Conservation (phyloP, 1,284 basidiomycete genomes). For the Athelia psychrophila region DNA sequence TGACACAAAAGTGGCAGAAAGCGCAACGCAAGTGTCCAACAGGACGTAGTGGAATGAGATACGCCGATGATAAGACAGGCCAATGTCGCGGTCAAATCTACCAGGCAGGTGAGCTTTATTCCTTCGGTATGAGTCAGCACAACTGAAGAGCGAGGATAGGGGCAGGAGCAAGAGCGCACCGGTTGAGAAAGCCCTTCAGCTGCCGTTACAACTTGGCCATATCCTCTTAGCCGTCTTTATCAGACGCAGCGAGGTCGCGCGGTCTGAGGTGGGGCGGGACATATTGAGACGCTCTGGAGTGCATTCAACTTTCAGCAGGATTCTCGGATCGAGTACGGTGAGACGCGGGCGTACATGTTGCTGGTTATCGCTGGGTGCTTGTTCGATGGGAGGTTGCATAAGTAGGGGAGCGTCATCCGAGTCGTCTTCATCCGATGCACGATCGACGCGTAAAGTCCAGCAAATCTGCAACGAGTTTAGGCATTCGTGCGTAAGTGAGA, state of each 20-base stretch:
- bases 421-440: not conserved
- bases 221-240: slow-evolving; percentile 41
- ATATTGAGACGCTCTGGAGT: slow-evolving; percentile 43
- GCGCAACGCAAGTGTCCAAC: slow-evolving; percentile 88
- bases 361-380: not conserved
- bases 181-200: slow-evolving; percentile 87
- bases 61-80: slow-evolving; percentile 76
- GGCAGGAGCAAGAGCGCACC: slow-evolving; percentile 43
- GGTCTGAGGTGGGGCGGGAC: slow-evolving; percentile 65
- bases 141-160: not conserved
- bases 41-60: slow-evolving; percentile 82
- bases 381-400: not conserved
- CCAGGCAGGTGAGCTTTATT: slow-evolving; percentile 6
- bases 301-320: not conserved
- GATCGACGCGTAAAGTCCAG: slow-evolving; percentile 51
- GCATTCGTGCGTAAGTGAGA: slow-evolving; percentile 4
- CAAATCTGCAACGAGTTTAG: slow-evolving; percentile 35
- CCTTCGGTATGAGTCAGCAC: slow-evolving; percentile 4
- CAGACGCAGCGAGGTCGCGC: slow-evolving; percentile 23
- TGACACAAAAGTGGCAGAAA: slow-evolving; percentile 88
- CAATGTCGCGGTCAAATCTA: slow-evolving; percentile 82
- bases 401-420: not conserved
- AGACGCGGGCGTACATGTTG: too few species aligned
- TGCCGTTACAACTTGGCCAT: slow-evolving; percentile 72
- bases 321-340: not conserved